These are phyloP conservation scores for Galeopsis tetrahit DNA, from an alignment of 257 asterid species.

Conservation along the genomic window DNA sequence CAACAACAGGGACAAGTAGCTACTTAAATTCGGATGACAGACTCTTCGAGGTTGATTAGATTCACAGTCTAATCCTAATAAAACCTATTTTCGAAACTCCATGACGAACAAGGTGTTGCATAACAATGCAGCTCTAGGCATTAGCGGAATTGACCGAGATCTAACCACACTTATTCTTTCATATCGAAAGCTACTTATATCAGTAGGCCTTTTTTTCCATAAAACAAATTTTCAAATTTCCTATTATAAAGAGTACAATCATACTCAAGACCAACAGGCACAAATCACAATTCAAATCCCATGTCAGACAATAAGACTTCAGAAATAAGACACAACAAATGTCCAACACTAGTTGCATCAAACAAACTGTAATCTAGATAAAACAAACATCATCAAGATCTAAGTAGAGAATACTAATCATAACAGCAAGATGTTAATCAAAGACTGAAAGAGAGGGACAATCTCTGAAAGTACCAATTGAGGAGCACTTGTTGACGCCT, in stretches of 20 bases:
- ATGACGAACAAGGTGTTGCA: constrained; percentile 9
- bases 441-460: constrained; percentile 25
- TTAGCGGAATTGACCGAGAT: constrained; percentile 15
- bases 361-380: neutral
- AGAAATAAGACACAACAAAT: constrained; percentile 21
- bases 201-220: neutral
- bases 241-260: constrained; percentile 2
- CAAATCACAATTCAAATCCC: constrained; percentile 34
- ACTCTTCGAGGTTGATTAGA: neutral
- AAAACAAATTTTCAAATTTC: neutral
- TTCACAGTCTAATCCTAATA: constrained; percentile 7
- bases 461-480: constrained; percentile 64
- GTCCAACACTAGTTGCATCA: constrained; percentile 16
- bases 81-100: neutral
- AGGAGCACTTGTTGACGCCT: constrained; percentile 99
- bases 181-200: constrained; percentile 3
- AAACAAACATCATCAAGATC: constrained; percentile 25
- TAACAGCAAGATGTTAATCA: constrained; percentile 15
- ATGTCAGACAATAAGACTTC: constrained; percentile 26
- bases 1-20: constrained; percentile 8
- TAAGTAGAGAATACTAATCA: constrained; percentile 20
- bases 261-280: constrained; percentile 17
- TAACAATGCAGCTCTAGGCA: constrained; percentile 7
- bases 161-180: constrained; percentile 14
- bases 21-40: constrained; percentile 2